Base-by-base conservation (phyloP, 192 early-diverging fungal genomes). In the Entrophospora sp. region DNA sequence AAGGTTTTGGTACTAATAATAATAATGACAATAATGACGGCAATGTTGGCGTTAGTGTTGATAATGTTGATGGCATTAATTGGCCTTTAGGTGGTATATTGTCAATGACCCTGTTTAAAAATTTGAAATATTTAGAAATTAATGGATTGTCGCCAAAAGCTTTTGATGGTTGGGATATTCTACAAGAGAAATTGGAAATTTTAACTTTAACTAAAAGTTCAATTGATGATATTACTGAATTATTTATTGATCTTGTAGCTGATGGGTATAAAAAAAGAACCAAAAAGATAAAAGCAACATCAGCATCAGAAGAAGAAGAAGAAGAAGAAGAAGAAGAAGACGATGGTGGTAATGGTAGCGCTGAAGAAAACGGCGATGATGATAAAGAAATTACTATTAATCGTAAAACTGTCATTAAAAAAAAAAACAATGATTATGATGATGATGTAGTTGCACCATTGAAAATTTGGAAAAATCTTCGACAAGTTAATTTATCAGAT, bases 61-160 rank as follows among this genome's bases (percentile, higher is more conserved):
- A n/a, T n/a, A n/a, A n/a, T n/a, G n/a, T n/a, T n/a, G n/a, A n/a
- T n/a, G n/a, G n/a, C n/a, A n/a, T n/a, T n/a, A n/a, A 68, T 35
- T 31, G 48, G 53, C 38, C 65, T 12, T 22, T 60, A 10, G 35
- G 14, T 22, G 25, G 40, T 63, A 51, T 72, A 31, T 42, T 84
- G 0, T 73, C 80, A 4, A 8, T 73, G 4, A 42, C 63, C 0
- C 64, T 73, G 0, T 81, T 84, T 58, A 72, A 74, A 42, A 55
- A 65, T 37, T 51, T 84, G 32, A 67, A 71, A 6, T 75, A 76
- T 71, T 37, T 84, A 14, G 82, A 84, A 45, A 64, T 84, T 8
- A 61, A 73, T 61, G 71, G 78, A 48, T 63, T 84, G 25, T 76
- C 77, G 8, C 76, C 78, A 3, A 59, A 67, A 10, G 64, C 70